Conservation (phyloP, 352 stramenopile genomes). For the Elongisporangium anandrum region DNA sequence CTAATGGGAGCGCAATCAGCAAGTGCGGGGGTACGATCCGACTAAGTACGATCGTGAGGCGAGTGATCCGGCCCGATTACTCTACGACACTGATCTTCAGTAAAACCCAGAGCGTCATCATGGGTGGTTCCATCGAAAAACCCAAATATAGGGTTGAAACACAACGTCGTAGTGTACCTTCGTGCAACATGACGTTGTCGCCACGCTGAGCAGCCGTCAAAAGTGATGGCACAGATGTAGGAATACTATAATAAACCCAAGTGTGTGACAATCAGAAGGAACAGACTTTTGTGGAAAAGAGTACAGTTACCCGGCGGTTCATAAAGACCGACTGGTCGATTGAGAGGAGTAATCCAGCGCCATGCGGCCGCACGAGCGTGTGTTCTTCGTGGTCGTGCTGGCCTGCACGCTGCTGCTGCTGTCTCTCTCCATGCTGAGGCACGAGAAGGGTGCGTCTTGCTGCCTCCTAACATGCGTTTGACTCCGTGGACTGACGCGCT, state of each 20-base stretch:
- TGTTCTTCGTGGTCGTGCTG: conserved; percentile 53
- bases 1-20: not conserved
- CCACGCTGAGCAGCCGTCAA: not conserved
- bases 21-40: not conserved
- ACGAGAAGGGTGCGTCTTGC: conserved; percentile 22
- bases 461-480: conserved; percentile 2
- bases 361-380: conserved; percentile 33
- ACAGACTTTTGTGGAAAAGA: not conserved
- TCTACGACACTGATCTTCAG: not conserved
- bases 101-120: not conserved
- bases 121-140: not conserved
- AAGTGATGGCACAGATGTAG: not conserved
- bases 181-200: not conserved
- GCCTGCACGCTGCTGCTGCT: conserved; percentile 47
- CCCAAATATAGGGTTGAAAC: not conserved
- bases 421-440: conserved; percentile 55
- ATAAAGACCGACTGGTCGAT: not conserved
- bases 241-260: not conserved
- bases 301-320: not conserved
- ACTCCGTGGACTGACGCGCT: not conserved
- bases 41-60: not conserved
- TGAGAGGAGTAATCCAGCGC: conserved; percentile 8
- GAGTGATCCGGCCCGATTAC: not conserved
- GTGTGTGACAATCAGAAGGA: not conserved
- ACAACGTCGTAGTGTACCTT: not conserved